phyloP scores from a whole-genome alignment of 1,139 yeast genomes.

The Scheffersomyces illinoinensis region DNA sequence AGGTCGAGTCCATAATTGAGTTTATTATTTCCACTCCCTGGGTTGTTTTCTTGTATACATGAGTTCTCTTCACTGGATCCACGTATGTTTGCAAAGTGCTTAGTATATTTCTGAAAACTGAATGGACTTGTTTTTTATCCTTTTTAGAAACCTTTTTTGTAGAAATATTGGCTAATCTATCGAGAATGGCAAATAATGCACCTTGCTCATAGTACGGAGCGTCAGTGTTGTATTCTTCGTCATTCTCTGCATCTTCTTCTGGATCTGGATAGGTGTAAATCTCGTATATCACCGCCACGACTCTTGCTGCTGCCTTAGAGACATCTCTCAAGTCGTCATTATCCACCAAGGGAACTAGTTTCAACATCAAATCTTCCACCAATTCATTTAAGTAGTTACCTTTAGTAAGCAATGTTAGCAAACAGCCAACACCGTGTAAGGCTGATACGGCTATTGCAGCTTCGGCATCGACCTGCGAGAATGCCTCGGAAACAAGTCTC shows the following conservation, averaged over 20 bases:
- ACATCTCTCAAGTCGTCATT: slow-evolving; percentile 43
- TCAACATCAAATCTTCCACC: slow-evolving; percentile 36
- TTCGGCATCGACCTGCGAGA: slow-evolving; percentile 32
- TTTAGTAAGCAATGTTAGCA: slow-evolving; percentile 43
- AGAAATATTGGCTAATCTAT: slow-evolving; percentile 51
- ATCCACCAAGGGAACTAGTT: slow-evolving; percentile 42
- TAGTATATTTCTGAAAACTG: slow-evolving; percentile 63
- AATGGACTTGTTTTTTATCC: slow-evolving; percentile 60
- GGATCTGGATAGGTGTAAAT: slow-evolving; percentile 47
- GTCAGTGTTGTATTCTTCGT: slow-evolving; percentile 42
- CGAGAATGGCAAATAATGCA: slow-evolving; percentile 45
- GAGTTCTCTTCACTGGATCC: slow-evolving; percentile 36
- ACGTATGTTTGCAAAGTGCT: slow-evolving; percentile 50
- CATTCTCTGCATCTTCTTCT: slow-evolving; percentile 25
- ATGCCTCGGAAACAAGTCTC: slow-evolving; percentile 37
- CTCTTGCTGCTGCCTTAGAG: slow-evolving; percentile 57
- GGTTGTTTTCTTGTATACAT: slow-evolving; percentile 32
- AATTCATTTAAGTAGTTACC: slow-evolving; percentile 45
- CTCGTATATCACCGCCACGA: slow-evolving; percentile 65
- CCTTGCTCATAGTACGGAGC: slow-evolving; percentile 64
- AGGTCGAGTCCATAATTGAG: slow-evolving; percentile 41
- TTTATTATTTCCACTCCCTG: slow-evolving; percentile 44
- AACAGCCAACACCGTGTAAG: slow-evolving; percentile 49
- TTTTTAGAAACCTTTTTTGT: slow-evolving; percentile 60
- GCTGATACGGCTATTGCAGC: slow-evolving; percentile 44